Conservation (phyloP, 768 basidiomycete genomes). For the Russula dissimulans region DNA sequence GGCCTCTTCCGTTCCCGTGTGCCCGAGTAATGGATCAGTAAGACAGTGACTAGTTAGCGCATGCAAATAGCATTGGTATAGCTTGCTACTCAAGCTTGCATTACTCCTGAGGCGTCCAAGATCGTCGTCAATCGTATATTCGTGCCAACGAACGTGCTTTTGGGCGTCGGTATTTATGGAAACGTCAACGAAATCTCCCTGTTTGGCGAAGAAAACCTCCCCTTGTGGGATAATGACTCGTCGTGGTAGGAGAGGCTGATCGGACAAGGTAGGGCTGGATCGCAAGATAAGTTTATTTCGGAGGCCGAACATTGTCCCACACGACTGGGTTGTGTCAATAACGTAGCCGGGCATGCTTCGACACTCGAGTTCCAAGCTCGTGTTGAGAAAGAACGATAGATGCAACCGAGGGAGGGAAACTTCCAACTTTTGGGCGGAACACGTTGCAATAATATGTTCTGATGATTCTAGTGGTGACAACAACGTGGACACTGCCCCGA, state of each 20-base stretch:
- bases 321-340: conserved; percentile 33
- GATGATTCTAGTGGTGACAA: neutral
- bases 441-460: neutral
- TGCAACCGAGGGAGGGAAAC: conserved; percentile 33
- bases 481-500: neutral
- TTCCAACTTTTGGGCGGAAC: neutral
- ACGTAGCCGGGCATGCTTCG: conserved; percentile 35
- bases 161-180: neutral
- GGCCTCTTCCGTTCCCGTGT: conserved; percentile 38
- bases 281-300: conserved; percentile 22
- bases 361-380: conserved; percentile 29
- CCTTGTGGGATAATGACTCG: conserved; percentile 9
- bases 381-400: conserved; percentile 33
- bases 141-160: conserved; percentile 21
- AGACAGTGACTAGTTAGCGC: conserved; percentile 37
- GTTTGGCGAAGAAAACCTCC: neutral
- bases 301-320: conserved; percentile 38
- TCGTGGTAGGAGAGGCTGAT: neutral
- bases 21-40: conserved; percentile 35
- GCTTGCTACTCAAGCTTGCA: conserved; percentile 23
- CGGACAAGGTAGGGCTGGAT: neutral
- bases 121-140: conserved; percentile 26
- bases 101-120: conserved; percentile 27
- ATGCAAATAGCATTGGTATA: conserved; percentile 38
- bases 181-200: conserved; percentile 1